Evolutionary conservation across 1,139 yeast species (phyloP).

Genomic region (Nematodospora anomalae): DNA sequence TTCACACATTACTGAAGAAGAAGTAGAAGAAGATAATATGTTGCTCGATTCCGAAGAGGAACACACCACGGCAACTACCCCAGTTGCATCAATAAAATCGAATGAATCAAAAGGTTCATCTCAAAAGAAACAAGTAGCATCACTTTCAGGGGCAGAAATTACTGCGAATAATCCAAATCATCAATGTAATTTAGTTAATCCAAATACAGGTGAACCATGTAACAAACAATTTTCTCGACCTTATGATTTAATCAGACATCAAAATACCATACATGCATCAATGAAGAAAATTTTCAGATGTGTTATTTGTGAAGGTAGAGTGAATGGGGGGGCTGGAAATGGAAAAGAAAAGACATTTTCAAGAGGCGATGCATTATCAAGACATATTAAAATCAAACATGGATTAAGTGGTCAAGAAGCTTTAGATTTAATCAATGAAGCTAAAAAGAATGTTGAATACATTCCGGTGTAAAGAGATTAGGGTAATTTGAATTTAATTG

Average conservation of each 20-base stretch:
- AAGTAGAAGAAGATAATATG: conserved; percentile 2
- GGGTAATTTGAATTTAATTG: neutral
- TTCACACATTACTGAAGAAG: conserved; percentile 5
- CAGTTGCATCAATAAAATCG: neutral
- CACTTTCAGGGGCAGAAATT: conserved; percentile 24
- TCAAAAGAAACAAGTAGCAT: conserved; percentile 1
- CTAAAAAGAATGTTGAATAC: conserved; percentile 75
- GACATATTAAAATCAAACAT: conserved; percentile 51
- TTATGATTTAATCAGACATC: conserved; percentile 50
- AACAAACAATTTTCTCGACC: conserved; percentile 49
- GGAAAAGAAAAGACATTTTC: conserved; percentile 56
- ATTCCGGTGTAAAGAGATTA: conserved; percentile 25
- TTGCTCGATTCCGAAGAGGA: conserved; percentile 1
- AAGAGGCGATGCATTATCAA: conserved; percentile 50
- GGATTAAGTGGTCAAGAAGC: conserved; percentile 50
- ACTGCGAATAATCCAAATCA: conserved; percentile 35
- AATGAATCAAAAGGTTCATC: neutral
- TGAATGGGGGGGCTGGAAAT: conserved; percentile 54
- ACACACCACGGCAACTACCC: neutral
- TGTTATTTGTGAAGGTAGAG: conserved; percentile 51
- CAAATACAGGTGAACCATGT: conserved; percentile 48
- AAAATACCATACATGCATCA: conserved; percentile 50
- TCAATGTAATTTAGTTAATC: conserved; percentile 55
- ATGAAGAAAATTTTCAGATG: conserved; percentile 50
- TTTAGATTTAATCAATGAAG: conserved; percentile 64